Conservation (phyloP, 2,329 filamentous ascomycete species). For the Lachnellula willkommii region DNA sequence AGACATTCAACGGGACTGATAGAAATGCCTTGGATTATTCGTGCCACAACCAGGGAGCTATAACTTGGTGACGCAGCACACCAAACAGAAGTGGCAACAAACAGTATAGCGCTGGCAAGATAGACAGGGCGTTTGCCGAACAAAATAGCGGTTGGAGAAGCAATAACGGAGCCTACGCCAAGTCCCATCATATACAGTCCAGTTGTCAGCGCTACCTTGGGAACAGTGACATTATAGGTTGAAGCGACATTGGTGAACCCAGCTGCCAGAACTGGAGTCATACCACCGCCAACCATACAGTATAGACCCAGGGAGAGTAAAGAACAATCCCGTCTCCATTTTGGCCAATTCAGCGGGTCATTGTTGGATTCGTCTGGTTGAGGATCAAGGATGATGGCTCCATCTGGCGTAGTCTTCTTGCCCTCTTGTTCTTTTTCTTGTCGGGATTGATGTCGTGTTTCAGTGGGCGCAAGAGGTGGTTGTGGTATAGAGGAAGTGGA, state of each 20-base stretch:
- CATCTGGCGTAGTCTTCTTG: conserved; percentile 76
- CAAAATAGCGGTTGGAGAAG: conserved; percentile 85
- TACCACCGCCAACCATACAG: conserved; percentile 88
- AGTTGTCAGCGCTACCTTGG: conserved; percentile 77
- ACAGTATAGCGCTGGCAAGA: conserved; percentile 69
- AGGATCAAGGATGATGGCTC: conserved; percentile 79
- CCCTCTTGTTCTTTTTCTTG: conserved; percentile 21
- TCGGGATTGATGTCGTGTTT: conserved; percentile 14
- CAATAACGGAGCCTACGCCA: conserved; percentile 75
- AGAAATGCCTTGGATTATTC: conserved; percentile 82
- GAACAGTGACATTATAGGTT: conserved; percentile 59
- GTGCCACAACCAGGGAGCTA: conserved; percentile 69
- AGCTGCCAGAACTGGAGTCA: conserved; percentile 84
- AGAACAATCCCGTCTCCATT: conserved; percentile 73
- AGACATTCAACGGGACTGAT: conserved; percentile 89
- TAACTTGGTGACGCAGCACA: conserved; percentile 81
- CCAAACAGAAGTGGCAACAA: conserved; percentile 74
- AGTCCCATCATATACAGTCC: conserved; percentile 93
- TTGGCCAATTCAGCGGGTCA: conserved; percentile 88
- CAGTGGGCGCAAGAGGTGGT: conserved; percentile 6
- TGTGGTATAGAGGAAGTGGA: conserved; percentile 47
- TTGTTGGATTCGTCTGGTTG: conserved; percentile 89
- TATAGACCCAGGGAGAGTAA: conserved; percentile 82
- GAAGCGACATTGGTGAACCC: conserved; percentile 77
- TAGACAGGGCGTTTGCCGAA: conserved; percentile 91